phyloP scores from a whole-genome alignment of 495 filamentous ascomycete species.

The Elaphomyces granulatus region DNA sequence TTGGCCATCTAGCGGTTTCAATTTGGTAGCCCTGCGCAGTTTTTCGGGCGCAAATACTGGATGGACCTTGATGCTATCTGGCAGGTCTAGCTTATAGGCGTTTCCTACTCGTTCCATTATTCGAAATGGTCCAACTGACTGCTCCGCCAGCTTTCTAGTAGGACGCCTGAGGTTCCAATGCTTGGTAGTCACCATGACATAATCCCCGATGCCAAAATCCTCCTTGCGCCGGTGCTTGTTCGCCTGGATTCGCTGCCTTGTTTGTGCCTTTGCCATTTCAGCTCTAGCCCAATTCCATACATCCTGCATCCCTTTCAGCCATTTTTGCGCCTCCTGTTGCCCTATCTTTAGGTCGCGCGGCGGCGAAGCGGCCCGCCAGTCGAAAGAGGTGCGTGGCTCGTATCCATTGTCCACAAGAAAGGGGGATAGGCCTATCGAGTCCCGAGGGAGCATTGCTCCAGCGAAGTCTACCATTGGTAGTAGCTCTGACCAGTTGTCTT shows the following conservation, averaged over 20 bases:
- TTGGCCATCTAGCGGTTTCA: not conserved
- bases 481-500: conserved; percentile 6
- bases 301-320: not conserved
- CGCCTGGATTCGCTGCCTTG: not conserved
- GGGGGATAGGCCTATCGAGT: not conserved
- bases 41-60: conserved; percentile 8
- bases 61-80: conserved; percentile 12
- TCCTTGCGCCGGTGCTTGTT: conserved; percentile 1
- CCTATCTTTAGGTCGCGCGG: not conserved
- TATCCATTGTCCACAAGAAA: not conserved
- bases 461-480: not conserved
- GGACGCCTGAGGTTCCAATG: not conserved
- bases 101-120: too few relatives aligned
- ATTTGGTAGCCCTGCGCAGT: not conserved
- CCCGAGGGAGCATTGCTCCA: not conserved
- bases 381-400: not conserved
- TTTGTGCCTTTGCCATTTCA: not conserved
- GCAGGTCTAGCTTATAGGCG: not conserved
- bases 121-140: not conserved
- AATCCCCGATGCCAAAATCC: conserved; percentile 2
- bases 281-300: not conserved
- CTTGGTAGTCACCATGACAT: conserved; percentile 2
- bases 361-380: not conserved
- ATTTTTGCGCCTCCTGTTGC: not conserved
- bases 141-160: not conserved